phyloP scores from a whole-genome alignment of 106 monocot species.

The Dendrobium officinale region DNA sequence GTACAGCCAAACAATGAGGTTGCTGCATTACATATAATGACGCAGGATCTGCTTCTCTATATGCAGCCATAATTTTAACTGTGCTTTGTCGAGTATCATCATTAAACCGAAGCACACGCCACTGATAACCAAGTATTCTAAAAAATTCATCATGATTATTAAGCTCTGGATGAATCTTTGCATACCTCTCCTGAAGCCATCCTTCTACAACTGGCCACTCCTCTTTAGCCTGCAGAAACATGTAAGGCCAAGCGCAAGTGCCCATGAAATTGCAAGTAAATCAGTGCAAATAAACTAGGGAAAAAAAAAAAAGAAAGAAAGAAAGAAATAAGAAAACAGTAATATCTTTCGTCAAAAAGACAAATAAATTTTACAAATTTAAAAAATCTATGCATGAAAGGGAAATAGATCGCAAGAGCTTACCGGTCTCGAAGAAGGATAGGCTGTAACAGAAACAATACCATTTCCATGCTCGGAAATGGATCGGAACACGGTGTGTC shows the following conservation, averaged over 20 bases:
- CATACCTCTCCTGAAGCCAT: constrained; percentile 63
- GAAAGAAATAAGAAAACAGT: background rate
- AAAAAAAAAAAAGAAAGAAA: no score
- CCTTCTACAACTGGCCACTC: constrained; percentile 54
- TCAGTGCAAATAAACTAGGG: background rate
- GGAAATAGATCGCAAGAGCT: background rate
- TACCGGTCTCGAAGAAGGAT: constrained; percentile 86
- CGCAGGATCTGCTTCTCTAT: constrained; percentile 38
- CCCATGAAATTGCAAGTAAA: background rate
- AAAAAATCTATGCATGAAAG: background rate
- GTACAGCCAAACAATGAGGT: constrained; percentile 78
- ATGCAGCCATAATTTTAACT: constrained; percentile 77
- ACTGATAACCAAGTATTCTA: constrained; percentile 87
- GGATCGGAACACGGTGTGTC: constrained; percentile 60
- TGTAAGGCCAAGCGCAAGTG: background rate
- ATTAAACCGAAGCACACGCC: constrained; percentile 88
- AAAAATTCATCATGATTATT: constrained; percentile 26
- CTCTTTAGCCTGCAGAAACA: constrained; percentile 30
- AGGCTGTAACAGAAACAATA: constrained; percentile 69
- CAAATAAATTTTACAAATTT: background rate
- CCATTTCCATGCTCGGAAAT: constrained; percentile 71
- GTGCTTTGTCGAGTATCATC: constrained; percentile 86
- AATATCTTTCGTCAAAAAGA: background rate
- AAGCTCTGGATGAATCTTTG: constrained; percentile 46
- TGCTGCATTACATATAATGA: constrained; percentile 86